Base-by-base conservation (phyloP, 169 alveolate species). In the Plasmodium knowlesi region DNA sequence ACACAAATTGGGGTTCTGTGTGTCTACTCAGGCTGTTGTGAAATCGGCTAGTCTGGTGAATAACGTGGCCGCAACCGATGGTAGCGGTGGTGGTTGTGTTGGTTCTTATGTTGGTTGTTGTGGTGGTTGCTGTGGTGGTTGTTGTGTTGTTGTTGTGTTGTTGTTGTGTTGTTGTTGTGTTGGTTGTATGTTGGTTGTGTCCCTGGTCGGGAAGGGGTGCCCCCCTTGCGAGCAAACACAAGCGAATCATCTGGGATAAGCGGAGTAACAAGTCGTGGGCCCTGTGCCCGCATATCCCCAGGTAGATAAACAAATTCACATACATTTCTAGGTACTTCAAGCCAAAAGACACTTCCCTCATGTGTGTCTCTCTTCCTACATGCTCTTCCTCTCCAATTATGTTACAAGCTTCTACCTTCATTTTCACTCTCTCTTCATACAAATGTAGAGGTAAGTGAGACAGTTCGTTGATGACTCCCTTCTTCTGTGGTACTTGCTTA, bases 361-460 rank as follows among this genome's bases (percentile, higher is more conserved):
- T 19, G 2, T 61, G 37, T 30, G 0, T 16, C 12, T 30, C 50
- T 2, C 70, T 0, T 41, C 19, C 71, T 39, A 70, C 28, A 10
- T 12, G 79, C 67, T 57, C 83, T 79, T 80, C 14, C 6, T 43
- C 83, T 79, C 22, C 4, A 5, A 89, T 28, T 43, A 89, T 89
- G 72, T 89, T 80, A 25, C 83, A 61, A 61, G 9, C 19, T n/a
- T 89, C 30, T 61, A 89, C 67, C 82, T 89, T 89, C 90, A 89
- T 39, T 67, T 61, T 89, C 32, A 82, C 50, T 25, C 67, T 67
- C 39, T 79, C 22, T 19, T 79, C 39, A 43, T 79, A 1, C 82
- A 89, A 89, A 67, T 89, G 94, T 79, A 89, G 25, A 12, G 94
- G 94, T 79, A 89, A 70, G 80, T 89, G 94, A 5, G 94, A 61